Base-by-base conservation (phyloP, 2,329 filamentous ascomycete species). In the Verticillium dahliae region DNA sequence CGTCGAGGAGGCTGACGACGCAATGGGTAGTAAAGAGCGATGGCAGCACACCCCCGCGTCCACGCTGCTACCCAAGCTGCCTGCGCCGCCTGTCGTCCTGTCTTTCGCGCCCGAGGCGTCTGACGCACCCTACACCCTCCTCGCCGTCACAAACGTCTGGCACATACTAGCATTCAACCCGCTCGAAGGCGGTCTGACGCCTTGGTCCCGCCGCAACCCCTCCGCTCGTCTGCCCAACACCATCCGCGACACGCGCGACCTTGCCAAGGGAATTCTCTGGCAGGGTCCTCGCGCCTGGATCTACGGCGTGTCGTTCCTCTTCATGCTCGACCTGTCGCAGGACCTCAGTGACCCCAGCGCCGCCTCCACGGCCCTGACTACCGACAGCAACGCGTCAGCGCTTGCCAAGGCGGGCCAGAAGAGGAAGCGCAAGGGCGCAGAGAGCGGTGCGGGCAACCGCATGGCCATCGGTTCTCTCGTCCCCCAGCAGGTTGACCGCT, bases 131-230 rank as follows among this genome's bases (percentile, higher is more conserved):
- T 84, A 85, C 68, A 77, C 76, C 27, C 76, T 83, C 73, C 81
- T 83, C 41, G 78, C 76, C 15, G 75, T 77, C 75, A 90, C 79
- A 64, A 84, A 75, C 61, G 85, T 71, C 73, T 87, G 70, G 71
- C 80, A 92, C 62, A 77, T 98, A 52, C 84, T 91, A 65, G 85
- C 95, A 60, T 91, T 98, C 73, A 86, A 96, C 68, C 85, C 92
- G 41, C 79, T 89, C n/a, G 81, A 85, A 57, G 93, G 93, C 55
- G 85, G 85, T 18, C 78, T 98, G 11, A 92, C 89, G 4, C 84
- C 90, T 39, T 99, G 95, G 95, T 92, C 91, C 9, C 85, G 91
- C 66, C 84, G 90, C 41, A 97, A 98, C 72, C 88, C 89, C 4
- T 85, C 88, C n/a, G 83, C 84, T 15, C 84, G 83, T 62, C 85